These are phyloP conservation scores for Tolypocladium tundrense DNA, from an alignment of 2,329 filamentous ascomycete genomes.

Conservation along the genomic window DNA sequence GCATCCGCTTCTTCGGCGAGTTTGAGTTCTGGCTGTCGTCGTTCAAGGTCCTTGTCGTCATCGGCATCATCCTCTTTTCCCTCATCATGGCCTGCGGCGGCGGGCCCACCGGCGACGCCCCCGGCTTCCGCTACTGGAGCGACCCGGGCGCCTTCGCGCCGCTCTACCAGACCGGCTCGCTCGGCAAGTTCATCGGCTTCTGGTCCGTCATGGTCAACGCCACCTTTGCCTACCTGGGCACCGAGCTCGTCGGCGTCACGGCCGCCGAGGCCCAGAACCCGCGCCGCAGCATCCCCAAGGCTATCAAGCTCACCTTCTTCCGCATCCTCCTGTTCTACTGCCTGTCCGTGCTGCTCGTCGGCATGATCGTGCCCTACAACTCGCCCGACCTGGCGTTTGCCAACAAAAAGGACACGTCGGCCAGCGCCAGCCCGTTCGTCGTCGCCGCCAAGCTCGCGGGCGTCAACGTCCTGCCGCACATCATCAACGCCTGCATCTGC, in stretches of 20 bases:
- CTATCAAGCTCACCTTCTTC: conserved; percentile 73
- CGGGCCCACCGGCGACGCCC: conserved; percentile 50
- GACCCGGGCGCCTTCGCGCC: conserved; percentile 39
- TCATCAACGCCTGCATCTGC: conserved; percentile 65
- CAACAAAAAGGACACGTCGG: conserved; percentile 26
- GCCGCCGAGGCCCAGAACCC: conserved; percentile 74
- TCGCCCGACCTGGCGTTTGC: conserved; percentile 48
- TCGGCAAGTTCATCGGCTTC: conserved; percentile 49
- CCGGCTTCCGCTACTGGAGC: conserved; percentile 58
- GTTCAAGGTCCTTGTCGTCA: conserved; percentile 58
- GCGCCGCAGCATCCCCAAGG: conserved; percentile 63
- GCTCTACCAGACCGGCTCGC: conserved; percentile 14
- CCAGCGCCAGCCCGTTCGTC: conserved; percentile 58
- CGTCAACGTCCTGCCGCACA: conserved; percentile 52
- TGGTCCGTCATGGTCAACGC: conserved; percentile 67
- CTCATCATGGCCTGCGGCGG: conserved; percentile 55
- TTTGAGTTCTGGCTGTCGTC: conserved; percentile 53
- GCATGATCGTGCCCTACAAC: conserved; percentile 69
- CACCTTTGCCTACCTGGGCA: conserved; percentile 70
- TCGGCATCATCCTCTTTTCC: conserved; percentile 55
- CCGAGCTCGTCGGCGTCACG: conserved; percentile 68
- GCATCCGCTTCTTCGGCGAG: conserved; percentile 60
- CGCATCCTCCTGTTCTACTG: conserved; percentile 76
- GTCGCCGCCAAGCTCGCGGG: conserved; percentile 57
- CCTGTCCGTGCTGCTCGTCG: conserved; percentile 61